Evolutionary conservation across 192 early-diverging fungal genomes (phyloP), one percentile per base, ranked within the genome.

Genomic region (Mortierella claussenii): DNA sequence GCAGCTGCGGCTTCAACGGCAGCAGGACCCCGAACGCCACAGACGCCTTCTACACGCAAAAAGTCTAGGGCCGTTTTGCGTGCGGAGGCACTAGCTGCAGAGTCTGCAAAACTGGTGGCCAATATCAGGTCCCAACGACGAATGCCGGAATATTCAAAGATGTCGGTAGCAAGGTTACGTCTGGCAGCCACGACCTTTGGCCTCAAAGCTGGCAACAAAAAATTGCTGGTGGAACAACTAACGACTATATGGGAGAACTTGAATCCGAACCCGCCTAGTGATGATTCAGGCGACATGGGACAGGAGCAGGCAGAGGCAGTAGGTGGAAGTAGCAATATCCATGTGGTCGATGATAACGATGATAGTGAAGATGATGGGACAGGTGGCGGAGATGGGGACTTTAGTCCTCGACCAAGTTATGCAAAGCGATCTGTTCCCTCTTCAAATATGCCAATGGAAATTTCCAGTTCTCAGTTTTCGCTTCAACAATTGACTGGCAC

Each of bases 111-210:
- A 49, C 43, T 45, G 1, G 73, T 67, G 12, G 64, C 51, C 0
- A 43, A 32, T 20, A 28, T 76, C 44, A 57, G 21, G 28, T 12
- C 58, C 10, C 65, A 67, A 32, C 10, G 15, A 4, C 3, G 32
- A 12, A 46, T 60, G 44, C 64, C 73, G 4, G 33, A 55, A 2
- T 76, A 67, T 23, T 7, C 61, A 2, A 21, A 58, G 3, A 76
- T 76, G 73, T 55, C 64, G 0, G 5, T 76, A 21, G 20, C 51
- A 21, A 59, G 51, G 4, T 24, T 76, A 33, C 56, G 63, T 8
- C 17, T 60, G 27, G 33, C 45, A 20, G 64, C 64, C 2, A 46
- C 45, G 18, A 62, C 64, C 0, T 76, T 76, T 51, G 73, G 73
- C 9, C 36, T 76, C 18, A 76, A 76, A 23, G 24, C 73, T n/a